phyloP scores from a whole-genome alignment of 2,329 filamentous ascomycete genomes.

The Alternaria ventricosa region DNA sequence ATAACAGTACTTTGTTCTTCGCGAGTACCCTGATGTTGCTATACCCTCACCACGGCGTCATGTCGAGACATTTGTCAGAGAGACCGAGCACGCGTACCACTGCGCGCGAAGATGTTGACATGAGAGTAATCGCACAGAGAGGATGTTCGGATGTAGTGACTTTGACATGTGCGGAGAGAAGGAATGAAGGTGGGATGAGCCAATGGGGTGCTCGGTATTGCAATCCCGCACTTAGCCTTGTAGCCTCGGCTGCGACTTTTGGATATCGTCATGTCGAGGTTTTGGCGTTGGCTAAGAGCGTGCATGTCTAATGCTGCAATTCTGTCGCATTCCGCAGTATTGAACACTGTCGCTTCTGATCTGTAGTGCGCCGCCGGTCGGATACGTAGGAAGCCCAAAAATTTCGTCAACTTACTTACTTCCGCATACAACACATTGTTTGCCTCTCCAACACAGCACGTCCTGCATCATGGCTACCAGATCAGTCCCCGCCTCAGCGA shows the following conservation, averaged over 20 bases:
- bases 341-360: not conserved
- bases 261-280: constrained; percentile 27
- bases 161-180: not conserved
- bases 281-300: constrained; percentile 17
- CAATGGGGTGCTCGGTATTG: constrained; percentile 32
- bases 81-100: not conserved
- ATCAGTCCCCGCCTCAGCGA: constrained; percentile 34
- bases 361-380: constrained; percentile 1
- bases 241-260: constrained; percentile 33
- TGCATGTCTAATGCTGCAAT: constrained; percentile 12
- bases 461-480: constrained; percentile 40
- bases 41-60: not conserved
- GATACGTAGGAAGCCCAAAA: not conserved
- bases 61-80: not conserved
- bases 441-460: constrained; percentile 14
- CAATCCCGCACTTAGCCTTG: constrained; percentile 35
- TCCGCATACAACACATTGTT: not conserved
- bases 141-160: not conserved
- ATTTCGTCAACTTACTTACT: not conserved
- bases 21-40: not conserved
- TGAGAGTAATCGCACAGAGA: not conserved
- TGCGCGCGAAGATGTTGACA: not conserved
- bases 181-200: not conserved
- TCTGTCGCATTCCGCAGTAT: constrained; percentile 13
- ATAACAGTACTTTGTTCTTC: not conserved